Base-by-base conservation (phyloP, 1,139 yeast genomes). In the Kluyveromyces sp. region DNA sequence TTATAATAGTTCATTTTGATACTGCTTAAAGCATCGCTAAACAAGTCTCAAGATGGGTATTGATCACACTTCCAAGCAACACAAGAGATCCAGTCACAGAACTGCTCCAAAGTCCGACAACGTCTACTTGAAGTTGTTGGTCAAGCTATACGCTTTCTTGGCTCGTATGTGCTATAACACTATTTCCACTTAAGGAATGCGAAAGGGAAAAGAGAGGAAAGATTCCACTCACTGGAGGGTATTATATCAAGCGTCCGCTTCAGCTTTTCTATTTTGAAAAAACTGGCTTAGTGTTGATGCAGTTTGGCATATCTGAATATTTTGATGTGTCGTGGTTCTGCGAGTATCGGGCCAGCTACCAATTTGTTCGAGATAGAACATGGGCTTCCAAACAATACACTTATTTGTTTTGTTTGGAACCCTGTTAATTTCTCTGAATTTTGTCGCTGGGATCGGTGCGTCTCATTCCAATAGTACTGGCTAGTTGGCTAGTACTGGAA, bases 61-160 rank as follows among this genome's bases (percentile, higher is more conserved):
- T 79, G 98, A 92, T 79, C 95, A 87, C 81, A 80, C 86, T 76
- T 74, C 82, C 73, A 90, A 89, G 77, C 97, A 89, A 78, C 98
- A 92, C 84, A 80, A 79, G 72, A 87, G 90, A 78, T 78, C 83
- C 65, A 84, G 96, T 75, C 95, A 88, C 87, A 90, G 99, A 80
- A 78, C 84, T 70, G 97, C 97, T 75, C 99, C 98, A 78, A 89
- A 89, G 82, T 90, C 97, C 63, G 96, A 92, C 79, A 94, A 92
- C 73, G 96, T 90, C 77, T 92, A 94, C 96, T 81, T 92, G 79
- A 85, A 84, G 77, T 77, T 92, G 72, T 84, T 92, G 77, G 98
- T 92, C 74, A 90, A 90, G 83, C 81, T 92, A 68, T 92, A 90
- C 87, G 77, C 97, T 70, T 94, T 88, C 95, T 82, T 92, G 77